phyloP scores from a whole-genome alignment of 2,329 filamentous ascomycete species.

The Ascosphaera pollenicola region DNA sequence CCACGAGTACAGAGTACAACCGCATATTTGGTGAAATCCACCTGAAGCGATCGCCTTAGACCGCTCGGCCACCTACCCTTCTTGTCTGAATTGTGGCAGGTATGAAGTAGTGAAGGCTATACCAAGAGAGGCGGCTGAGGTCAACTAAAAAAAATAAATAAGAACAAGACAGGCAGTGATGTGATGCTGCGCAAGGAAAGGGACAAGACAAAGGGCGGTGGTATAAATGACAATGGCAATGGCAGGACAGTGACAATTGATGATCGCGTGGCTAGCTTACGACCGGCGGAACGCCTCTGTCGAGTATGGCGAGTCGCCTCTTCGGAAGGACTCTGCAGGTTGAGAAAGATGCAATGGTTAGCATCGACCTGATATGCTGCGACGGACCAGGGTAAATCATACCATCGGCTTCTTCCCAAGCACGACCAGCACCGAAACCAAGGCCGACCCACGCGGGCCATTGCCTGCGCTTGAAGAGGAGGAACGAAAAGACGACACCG shows the following conservation, averaged over 20 bases:
- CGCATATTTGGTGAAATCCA: background rate
- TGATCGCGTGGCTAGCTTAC: constrained; percentile 2
- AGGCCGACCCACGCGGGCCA: constrained; percentile 93
- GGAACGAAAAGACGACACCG: constrained; percentile 94
- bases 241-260: background rate
- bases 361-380: background rate
- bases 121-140: too few relatives aligned
- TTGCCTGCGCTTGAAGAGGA: constrained; percentile 91
- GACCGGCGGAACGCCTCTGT: constrained; percentile 16
- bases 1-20: constrained; percentile 1
- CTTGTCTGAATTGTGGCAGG: background rate
- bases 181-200: too few relatives aligned
- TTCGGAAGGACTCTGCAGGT: constrained; percentile 20
- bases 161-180: too few relatives aligned
- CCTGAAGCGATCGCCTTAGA: constrained; percentile 1
- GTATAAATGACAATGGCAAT: background rate
- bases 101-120: background rate
- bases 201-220: background rate
- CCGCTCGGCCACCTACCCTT: constrained; percentile 1
- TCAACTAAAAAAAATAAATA: too few relatives aligned
- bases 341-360: background rate
- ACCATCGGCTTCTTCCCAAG: constrained; percentile 96
- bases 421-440: constrained; percentile 86
- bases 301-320: constrained; percentile 17
- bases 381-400: constrained; percentile 15